Conservation (phyloP, 805 yeast genomes). For the Metschnikowia gruessii region DNA sequence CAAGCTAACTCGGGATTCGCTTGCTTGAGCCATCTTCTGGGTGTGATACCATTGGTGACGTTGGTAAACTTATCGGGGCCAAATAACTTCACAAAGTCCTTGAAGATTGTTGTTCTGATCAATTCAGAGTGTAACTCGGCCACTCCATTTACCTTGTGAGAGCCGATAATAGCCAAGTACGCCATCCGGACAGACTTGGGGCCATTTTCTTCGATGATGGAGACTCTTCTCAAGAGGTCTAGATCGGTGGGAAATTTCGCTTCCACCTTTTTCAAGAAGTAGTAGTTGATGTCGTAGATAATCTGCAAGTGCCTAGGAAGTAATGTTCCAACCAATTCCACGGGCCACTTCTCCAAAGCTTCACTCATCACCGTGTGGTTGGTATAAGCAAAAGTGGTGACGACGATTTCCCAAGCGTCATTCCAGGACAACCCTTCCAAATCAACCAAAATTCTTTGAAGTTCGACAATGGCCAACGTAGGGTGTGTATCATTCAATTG, state of each 20-base stretch:
- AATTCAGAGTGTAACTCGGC: constrained; percentile 93
- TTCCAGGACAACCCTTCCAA: constrained; percentile 79
- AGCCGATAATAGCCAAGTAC: constrained; percentile 82
- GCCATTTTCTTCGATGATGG: constrained; percentile 77
- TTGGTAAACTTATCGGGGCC: constrained; percentile 84
- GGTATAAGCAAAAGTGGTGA: constrained; percentile 82
- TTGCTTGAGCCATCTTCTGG: constrained; percentile 93
- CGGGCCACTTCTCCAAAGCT: constrained; percentile 95
- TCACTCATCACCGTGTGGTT: constrained; percentile 94
- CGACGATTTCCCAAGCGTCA: constrained; percentile 81
- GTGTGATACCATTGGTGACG: constrained; percentile 94
- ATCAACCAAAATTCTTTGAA: constrained; percentile 83
- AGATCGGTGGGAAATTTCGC: constrained; percentile 72
- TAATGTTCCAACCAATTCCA: constrained; percentile 69
- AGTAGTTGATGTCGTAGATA: constrained; percentile 79
- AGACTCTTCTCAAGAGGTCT: constrained; percentile 64
- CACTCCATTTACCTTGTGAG: constrained; percentile 92
- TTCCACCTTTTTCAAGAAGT: constrained; percentile 74
- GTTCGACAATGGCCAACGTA: constrained; percentile 84
- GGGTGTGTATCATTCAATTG: constrained; percentile 96
- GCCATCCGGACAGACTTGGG: constrained; percentile 93
- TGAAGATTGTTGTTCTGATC: constrained; percentile 83
- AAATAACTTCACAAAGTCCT: constrained; percentile 80
- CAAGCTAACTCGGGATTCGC: constrained; percentile 80
- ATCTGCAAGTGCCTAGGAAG: constrained; percentile 91